Evolutionary conservation across 2,329 filamentous ascomycete genomes (phyloP).

Genomic region (Penicillium sp.): DNA sequence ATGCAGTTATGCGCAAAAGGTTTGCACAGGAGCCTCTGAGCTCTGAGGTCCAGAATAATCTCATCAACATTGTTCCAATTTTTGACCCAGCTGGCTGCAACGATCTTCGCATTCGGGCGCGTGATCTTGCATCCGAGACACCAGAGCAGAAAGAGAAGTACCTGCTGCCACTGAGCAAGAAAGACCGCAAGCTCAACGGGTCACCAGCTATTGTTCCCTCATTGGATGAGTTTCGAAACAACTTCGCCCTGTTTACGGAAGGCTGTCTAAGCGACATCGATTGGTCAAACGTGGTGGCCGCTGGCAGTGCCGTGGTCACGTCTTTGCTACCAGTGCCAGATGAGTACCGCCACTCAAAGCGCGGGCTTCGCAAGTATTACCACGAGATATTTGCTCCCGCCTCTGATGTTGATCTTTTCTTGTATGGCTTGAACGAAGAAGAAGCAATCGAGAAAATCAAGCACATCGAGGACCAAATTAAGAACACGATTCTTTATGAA

Average conservation of each 20-base stretch:
- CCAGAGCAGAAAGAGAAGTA: conserved; percentile 35
- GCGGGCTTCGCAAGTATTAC: conserved; percentile 69
- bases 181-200: conserved; percentile 63
- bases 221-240: conserved; percentile 71
- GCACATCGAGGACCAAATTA: conserved; percentile 73
- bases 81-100: conserved; percentile 28
- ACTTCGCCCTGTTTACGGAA: conserved; percentile 82
- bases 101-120: conserved; percentile 33
- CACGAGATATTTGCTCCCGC: conserved; percentile 79
- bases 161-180: conserved; percentile 35
- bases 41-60: conserved; percentile 28
- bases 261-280: conserved; percentile 73
- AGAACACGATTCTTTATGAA: conserved; percentile 77
- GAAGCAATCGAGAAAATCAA: conserved; percentile 82
- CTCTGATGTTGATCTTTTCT: conserved; percentile 83
- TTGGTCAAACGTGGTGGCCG: conserved; percentile 80
- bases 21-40: conserved; percentile 44
- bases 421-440: conserved; percentile 77
- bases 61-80: conserved; percentile 39
- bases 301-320: conserved; percentile 79
- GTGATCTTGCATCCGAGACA: conserved; percentile 34
- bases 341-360: conserved; percentile 63
- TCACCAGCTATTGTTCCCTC: conserved; percentile 68
- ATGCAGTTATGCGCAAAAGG: conserved; percentile 37
- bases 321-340: conserved; percentile 71